These are phyloP conservation scores for Medicago lupulina DNA, from an alignment of 306 rosid genomes.

Conservation along the genomic window DNA sequence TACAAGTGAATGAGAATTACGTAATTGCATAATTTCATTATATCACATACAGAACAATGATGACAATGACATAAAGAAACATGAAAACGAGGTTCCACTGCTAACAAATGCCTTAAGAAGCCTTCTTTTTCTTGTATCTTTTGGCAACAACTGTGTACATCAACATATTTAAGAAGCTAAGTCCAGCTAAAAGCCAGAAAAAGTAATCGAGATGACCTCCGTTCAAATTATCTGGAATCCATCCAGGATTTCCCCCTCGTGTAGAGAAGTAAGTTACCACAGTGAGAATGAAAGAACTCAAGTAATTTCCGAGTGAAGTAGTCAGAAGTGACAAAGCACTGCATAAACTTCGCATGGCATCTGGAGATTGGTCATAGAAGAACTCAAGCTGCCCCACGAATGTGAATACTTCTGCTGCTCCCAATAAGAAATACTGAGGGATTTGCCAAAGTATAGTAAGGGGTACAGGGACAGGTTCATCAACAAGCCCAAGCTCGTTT, in stretches of 20 bases:
- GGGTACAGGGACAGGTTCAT: constrained; percentile 70
- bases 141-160: constrained; percentile 64
- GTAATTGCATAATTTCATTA: constrained; percentile 19
- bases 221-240: constrained; percentile 92
- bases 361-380: constrained; percentile 97
- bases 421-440: constrained; percentile 90
- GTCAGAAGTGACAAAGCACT: constrained; percentile 90
- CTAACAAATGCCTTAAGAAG: constrained; percentile 49
- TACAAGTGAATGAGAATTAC: constrained; percentile 11
- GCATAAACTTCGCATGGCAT: constrained; percentile 95
- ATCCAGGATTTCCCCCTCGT: constrained; percentile 64
- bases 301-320: constrained; percentile 77
- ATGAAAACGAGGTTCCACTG: constrained; percentile 29
- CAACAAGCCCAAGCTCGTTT: constrained; percentile 63
- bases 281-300: constrained; percentile 85
- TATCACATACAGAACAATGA: constrained; percentile 37
- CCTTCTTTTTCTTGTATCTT: constrained; percentile 76
- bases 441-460: constrained; percentile 76
- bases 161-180: constrained; percentile 76
- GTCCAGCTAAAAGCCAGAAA: constrained; percentile 91
- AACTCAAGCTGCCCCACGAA: constrained; percentile 93
- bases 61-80: constrained; percentile 10
- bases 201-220: constrained; percentile 81
- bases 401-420: constrained; percentile 87
- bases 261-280: constrained; percentile 80